Evolutionary conservation across 164 flowering plant species (phyloP).

Genomic region (Magnolia kwangsiensis): DNA sequence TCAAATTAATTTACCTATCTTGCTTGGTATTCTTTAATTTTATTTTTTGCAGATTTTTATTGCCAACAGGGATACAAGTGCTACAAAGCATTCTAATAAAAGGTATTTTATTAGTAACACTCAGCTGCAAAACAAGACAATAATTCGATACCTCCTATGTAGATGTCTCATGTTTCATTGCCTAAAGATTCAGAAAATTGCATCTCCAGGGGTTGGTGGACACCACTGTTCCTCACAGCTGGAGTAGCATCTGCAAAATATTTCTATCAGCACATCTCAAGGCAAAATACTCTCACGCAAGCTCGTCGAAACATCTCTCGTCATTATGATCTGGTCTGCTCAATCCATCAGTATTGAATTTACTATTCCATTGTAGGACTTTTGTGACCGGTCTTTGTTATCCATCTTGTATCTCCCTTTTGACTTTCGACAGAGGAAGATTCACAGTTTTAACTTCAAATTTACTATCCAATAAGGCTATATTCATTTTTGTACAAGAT

Average conservation of each 20-base stretch:
- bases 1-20: background rate
- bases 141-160: background rate
- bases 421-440: no score
- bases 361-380: background rate
- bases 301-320: slow-evolving; percentile 91
- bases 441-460: no score
- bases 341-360: background rate
- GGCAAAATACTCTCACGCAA: slow-evolving; percentile 81
- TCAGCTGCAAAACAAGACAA: background rate
- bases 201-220: slow-evolving; percentile 96
- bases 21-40: slow-evolving; percentile 7
- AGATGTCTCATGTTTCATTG: background rate
- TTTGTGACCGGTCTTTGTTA: background rate
- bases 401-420: background rate
- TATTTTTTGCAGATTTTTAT: slow-evolving; percentile 57
- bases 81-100: slow-evolving; percentile 32
- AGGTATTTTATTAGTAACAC: slow-evolving; percentile 34
- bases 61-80: slow-evolving; percentile 62
- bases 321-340: slow-evolving; percentile 84
- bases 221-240: slow-evolving; percentile 75
- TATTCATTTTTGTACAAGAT: no score
- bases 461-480: no score
- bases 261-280: slow-evolving; percentile 61
- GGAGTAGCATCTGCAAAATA: slow-evolving; percentile 77
- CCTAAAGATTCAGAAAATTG: background rate